Evolutionary conservation across 73 alveolate genomes (phyloP).

Genomic region (Paramecium sonneborni): DNA sequence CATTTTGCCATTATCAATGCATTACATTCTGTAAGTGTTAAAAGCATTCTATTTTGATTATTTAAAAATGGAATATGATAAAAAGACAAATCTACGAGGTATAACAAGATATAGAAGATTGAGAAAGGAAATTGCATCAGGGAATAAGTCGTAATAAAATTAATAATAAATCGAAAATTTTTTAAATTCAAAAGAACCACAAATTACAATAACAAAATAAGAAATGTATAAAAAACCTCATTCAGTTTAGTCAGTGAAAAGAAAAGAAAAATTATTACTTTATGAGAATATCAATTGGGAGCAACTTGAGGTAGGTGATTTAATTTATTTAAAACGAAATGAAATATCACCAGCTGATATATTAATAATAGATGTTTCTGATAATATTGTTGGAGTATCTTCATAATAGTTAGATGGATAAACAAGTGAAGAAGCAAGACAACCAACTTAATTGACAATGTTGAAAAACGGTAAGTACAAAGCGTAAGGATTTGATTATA

Average conservation of each 20-base stretch:
- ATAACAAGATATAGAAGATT: conserved; percentile 33
- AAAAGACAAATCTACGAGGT: not conserved
- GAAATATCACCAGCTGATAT: conserved; percentile 63
- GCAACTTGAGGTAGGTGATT: conserved; percentile 54
- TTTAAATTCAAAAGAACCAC: not conserved
- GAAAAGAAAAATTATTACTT: conserved; percentile 3
- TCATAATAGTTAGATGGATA: not conserved
- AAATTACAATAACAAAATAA: not conserved
- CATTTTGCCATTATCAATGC: not conserved
- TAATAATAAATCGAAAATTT: not conserved
- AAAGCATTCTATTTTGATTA: conserved; percentile 12
- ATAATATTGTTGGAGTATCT: not conserved
- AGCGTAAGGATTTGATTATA: conserved; percentile 52
- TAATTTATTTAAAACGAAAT: conserved; percentile 46
- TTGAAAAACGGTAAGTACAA: not conserved
- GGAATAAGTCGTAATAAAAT: not conserved
- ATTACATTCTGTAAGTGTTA: not conserved
- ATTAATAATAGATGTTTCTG: conserved; percentile 54
- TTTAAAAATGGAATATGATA: not conserved
- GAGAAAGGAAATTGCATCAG: not conserved
- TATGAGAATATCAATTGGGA: conserved; percentile 56
- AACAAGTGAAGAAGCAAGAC: not conserved
- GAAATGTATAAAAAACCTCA: not conserved
- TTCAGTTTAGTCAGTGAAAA: not conserved
- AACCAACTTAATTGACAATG: conserved; percentile 6